Base-by-base conservation (phyloP, 2,329 filamentous ascomycete species). In the Aaosphaeria arxii region DNA sequence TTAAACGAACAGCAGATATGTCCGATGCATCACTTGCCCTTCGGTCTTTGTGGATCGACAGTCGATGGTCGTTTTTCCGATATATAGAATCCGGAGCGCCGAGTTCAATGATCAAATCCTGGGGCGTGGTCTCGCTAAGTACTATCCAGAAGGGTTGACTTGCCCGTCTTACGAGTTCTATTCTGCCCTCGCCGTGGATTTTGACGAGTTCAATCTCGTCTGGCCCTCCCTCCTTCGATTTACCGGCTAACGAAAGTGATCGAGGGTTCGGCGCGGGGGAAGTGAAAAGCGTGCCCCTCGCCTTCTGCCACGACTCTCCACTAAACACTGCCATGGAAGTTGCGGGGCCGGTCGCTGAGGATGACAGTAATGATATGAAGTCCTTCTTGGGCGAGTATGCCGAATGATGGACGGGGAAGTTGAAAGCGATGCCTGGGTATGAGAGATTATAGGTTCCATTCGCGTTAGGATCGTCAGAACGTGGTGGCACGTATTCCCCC, bases 51-150 rank as follows among this genome's bases (percentile, higher is more conserved):
- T 96, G 91, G 45, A 96, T 94, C 9, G 89, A 88, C 73, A 96
- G 87, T 43, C 89, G 83, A 65, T 91, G 86, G 66, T 96, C 91
- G 61, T 88, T 89, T 72, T 95, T 96, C 53, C 88, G 84, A 70
- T 96, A 96, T 40, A 95, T 95, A 17, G 91, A 89, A 67, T 96
- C 92, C 1, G 94, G 94, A 5, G 94, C 90, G 0, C 94, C 94
- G 6, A 99, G 80, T 62, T 96, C 91, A 49, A 89, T 87, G 17
- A 97, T 83, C 2, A 99, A 75, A 57, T 97, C 91, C 72, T 99
- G 94, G 0, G 91, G 89, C 1, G 89, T 95, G 0, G 92, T 97
- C 64, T 94, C 85, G 41, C 90, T 90, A 0, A 99, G 76, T 3
- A 77, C 78, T 46, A 99, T 86, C 74, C 81, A 85, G 48, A 91